These are phyloP conservation scores for Phytophthora cactorum DNA, from an alignment of 352 stramenopile genomes.

Conservation along the genomic window DNA sequence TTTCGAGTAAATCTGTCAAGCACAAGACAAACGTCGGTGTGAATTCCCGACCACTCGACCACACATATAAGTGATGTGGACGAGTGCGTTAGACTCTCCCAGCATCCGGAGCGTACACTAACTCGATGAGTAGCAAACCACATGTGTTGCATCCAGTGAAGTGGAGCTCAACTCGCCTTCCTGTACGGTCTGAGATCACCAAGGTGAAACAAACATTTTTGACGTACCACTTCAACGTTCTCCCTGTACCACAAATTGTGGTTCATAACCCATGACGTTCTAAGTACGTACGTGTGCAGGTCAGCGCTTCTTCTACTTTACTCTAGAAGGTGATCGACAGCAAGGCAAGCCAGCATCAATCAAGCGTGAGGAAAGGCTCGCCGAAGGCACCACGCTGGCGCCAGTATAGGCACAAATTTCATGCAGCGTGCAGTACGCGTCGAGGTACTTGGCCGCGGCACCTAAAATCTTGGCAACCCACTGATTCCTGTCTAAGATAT, in stretches of 20 bases:
- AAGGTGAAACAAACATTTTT: constrained; percentile 6
- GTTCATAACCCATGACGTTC: not conserved
- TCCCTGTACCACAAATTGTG: not conserved
- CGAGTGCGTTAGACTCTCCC: constrained; percentile 6
- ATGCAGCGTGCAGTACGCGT: not conserved
- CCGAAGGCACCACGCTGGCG: constrained; percentile 10
- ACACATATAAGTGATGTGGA: not conserved
- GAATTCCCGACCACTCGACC: not conserved
- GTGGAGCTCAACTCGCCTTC: constrained; percentile 10
- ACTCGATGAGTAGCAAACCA: constrained; percentile 15
- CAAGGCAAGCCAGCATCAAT: not conserved
- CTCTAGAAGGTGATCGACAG: not conserved
- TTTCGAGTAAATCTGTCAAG: not conserved
- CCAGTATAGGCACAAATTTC: constrained; percentile 29
- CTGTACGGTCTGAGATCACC: constrained; percentile 6
- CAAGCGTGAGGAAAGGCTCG: constrained; percentile 28
- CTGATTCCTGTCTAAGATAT: constrained; percentile 29
- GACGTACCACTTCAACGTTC: constrained; percentile 10
- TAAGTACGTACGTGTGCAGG: not conserved
- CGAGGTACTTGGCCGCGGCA: constrained; percentile 8
- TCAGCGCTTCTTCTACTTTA: not conserved
- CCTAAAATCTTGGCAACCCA: constrained; percentile 21
- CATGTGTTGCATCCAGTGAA: constrained; percentile 3
- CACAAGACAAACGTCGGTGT: not conserved
- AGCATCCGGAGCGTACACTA: constrained; percentile 14